A percentile compares a stretch with the other conserved stretches of the same genome.
Evolutionary conservation across 148 eudicot genomes (phyloP).

Genomic region (Arbutus unedo): DNA sequence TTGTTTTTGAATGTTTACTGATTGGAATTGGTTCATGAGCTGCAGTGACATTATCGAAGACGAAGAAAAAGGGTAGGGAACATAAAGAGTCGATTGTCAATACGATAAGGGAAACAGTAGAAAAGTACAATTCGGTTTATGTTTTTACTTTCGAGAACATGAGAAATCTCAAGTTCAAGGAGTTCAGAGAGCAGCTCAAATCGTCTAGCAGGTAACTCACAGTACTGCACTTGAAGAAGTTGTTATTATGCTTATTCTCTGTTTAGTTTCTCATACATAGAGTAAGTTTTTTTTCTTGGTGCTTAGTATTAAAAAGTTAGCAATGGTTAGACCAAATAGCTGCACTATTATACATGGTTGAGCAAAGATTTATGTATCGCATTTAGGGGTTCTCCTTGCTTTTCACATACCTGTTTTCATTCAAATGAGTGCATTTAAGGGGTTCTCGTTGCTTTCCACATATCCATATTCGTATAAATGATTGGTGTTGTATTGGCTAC

Average conservation of each 20-base stretch:
- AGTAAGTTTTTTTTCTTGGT: background rate
- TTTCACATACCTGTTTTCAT: no score
- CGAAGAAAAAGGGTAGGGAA: constrained; percentile 86
- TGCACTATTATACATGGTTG: background rate
- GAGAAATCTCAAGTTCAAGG: constrained; percentile 92
- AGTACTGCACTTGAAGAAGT: background rate
- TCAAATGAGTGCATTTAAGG: background rate
- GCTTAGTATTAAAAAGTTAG: background rate
- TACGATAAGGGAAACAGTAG: constrained; percentile 66
- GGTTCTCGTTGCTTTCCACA: background rate
- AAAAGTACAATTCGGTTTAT: constrained; percentile 57
- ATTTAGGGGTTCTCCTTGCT: no score
- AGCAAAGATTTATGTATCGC: background rate
- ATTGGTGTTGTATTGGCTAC: no score
- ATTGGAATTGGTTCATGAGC: background rate
- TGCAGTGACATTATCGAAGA: constrained; percentile 90
- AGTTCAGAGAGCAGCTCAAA: constrained; percentile 79
- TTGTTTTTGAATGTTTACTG: background rate
- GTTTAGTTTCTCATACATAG: background rate
- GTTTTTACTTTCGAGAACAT: constrained; percentile 80
- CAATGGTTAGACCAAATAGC: background rate
- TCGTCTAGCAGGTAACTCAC: constrained; percentile 57
- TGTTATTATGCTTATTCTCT: background rate
- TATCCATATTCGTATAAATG: background rate
- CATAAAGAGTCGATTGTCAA: constrained; percentile 72